Conservation (phyloP, 2,329 filamentous ascomycete genomes). For the Colletotrichum sp. region DNA sequence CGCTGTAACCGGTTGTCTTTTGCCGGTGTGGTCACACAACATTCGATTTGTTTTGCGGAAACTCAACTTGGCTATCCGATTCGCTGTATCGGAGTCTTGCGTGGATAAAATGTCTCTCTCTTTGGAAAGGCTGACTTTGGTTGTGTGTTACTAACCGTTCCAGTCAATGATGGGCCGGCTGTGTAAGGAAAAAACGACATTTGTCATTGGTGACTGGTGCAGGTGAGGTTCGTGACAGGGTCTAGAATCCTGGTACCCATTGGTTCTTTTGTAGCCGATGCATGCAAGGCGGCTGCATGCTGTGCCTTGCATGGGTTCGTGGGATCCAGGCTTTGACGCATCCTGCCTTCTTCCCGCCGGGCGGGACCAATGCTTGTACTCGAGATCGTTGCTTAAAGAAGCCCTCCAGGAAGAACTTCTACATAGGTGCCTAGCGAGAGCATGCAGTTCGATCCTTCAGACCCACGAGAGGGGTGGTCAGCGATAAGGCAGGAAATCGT, state of each 20-base stretch:
- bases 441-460: background rate
- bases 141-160: background rate
- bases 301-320: conserved; percentile 12
- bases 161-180: background rate
- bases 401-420: background rate
- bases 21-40: background rate
- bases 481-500: background rate
- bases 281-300: background rate
- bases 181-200: background rate
- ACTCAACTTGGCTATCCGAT: background rate
- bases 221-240: background rate
- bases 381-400: background rate
- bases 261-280: conserved; percentile 3
- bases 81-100: background rate
- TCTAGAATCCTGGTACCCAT: background rate
- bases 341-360: rapidly evolving
- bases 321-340: background rate
- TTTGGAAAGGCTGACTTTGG: background rate
- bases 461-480: conserved; percentile 1
- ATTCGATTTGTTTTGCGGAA: background rate
- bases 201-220: background rate
- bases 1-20: background rate
- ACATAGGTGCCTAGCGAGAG: background rate
- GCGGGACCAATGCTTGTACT: background rate
- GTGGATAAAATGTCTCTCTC: background rate